phyloP scores from a whole-genome alignment of 1,139 yeast species.

The Spencermartinsiella ligniputridi region DNA sequence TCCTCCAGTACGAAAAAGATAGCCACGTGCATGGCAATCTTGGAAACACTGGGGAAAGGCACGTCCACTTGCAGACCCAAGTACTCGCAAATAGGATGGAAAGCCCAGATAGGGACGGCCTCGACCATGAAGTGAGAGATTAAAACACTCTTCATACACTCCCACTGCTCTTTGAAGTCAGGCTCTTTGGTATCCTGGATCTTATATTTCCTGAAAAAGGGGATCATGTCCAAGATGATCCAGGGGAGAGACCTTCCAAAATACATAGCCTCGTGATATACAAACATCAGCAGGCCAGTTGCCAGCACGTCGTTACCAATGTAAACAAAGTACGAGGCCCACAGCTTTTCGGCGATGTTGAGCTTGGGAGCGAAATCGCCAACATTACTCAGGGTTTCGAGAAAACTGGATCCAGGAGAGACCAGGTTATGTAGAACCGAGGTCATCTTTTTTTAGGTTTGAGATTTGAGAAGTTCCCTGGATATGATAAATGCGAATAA shows the following conservation, averaged over 20 bases:
- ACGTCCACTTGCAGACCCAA: conserved; percentile 73
- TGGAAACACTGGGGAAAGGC: conserved; percentile 66
- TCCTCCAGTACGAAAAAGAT: conserved; percentile 83
- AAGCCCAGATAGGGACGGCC: conserved; percentile 93
- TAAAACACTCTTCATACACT: conserved; percentile 79
- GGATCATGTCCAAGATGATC: conserved; percentile 73
- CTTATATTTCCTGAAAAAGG: conserved; percentile 71
- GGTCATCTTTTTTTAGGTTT: neutral
- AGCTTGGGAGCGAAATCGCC: conserved; percentile 17
- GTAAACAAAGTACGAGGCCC: conserved; percentile 85
- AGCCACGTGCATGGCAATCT: conserved; percentile 60
- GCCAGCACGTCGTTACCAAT: conserved; percentile 77
- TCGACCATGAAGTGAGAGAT: conserved; percentile 87
- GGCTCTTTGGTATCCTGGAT: conserved; percentile 80
- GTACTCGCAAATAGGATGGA: conserved; percentile 82
- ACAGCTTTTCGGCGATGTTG: conserved; percentile 49
- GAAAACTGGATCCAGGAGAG: conserved; percentile 17
- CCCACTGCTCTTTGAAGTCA: conserved; percentile 79
- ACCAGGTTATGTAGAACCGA: conserved; percentile 6
- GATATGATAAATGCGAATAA: neutral
- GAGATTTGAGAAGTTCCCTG: too few relatives aligned
- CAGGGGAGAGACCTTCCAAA: conserved; percentile 87
- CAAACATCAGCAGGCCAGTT: conserved; percentile 75
- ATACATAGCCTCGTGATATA: conserved; percentile 74
- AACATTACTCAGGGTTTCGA: conserved; percentile 19